Conservation (phyloP, 169 alveolate species). For the Toxoplasma gondii region DNA sequence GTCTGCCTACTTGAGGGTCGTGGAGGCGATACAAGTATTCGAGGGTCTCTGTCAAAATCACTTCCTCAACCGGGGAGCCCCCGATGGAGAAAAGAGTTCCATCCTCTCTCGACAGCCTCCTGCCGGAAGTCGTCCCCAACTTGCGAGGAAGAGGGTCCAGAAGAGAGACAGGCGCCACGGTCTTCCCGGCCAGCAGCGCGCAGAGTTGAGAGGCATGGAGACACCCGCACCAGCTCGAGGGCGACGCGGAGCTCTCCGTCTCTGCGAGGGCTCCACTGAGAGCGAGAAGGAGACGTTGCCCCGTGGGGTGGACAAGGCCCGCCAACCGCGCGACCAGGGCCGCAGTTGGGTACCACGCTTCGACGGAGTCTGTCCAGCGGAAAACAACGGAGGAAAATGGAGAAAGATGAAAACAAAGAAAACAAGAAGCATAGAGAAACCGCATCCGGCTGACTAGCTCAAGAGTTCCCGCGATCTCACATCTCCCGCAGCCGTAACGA, state of each 20-base stretch:
- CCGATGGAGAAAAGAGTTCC: neutral
- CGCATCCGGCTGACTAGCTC: too few species aligned
- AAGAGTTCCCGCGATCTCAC: too few species aligned
- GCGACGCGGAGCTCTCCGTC: neutral
- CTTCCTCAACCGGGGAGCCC: constrained; percentile 9
- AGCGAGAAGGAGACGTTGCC: neutral
- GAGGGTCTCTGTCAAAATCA: constrained; percentile 31
- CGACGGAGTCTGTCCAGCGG: neutral
- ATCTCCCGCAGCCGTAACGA: too few species aligned
- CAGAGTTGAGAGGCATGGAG: constrained; percentile 7
- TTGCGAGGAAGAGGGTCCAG: too few species aligned
- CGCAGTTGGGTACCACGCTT: neutral
- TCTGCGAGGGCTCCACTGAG: neutral
- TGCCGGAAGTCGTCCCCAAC: neutral
- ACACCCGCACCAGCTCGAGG: neutral
- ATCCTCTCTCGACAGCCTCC: neutral
- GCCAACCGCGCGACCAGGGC: neutral
- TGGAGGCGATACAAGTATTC: constrained; percentile 17
- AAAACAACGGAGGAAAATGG: neutral
- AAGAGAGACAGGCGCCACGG: neutral
- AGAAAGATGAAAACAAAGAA: neutral
- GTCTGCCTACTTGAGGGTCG: constrained; percentile 47
- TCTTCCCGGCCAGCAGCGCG: neutral
- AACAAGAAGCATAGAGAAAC: neutral
- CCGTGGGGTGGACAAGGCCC: constrained; percentile 34